Evolutionary conservation across 352 stramenopile genomes (phyloP), one percentile per base, ranked within the genome.

Genomic region (Pythium sukuiense): DNA sequence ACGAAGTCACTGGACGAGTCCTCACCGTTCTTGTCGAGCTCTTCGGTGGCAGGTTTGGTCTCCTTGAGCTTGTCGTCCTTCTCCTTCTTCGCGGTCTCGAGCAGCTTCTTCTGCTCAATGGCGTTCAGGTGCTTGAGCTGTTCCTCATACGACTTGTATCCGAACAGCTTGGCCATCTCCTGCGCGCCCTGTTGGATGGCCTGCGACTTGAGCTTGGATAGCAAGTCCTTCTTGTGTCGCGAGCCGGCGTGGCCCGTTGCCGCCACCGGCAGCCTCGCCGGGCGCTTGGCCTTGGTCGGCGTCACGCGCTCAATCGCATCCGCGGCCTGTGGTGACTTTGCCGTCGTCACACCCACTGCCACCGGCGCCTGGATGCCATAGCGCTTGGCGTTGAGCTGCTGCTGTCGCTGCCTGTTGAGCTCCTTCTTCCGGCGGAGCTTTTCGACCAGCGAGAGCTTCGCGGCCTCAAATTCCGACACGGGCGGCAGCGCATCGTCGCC

Each of bases 101-200:
- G 55, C 45, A 95, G 86, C 61, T 83, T 86, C 55, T 71, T 65
- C 67, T 84, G 79, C 43, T 94, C 86, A 6, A 87, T 69, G 63
- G 81, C 71, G 53, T 92, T 88, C 46, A 95, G 53, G 26, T 87
- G 50, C 65, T 84, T 70, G 12, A 92, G 55, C 57, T 93, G 87
- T 49, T 90, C 80, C 48, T 92, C 80, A 60, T 87, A 89, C 50
- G 67, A 92, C 20, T 62, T 57, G 63, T 92, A 92, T 4, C 87
- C 87, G 63, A 95, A 93, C 5, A 91, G 35, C 68, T 90, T 90
- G 66, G 87, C 87, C 71, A 83, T 83, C 16, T 77, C 76, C 45
- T 87, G 70, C 6, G 81, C 79, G 71, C 76, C 75, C 71, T 93
- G 84, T 50, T 83, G 60, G 41, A 93, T 85, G 24, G 84, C 84